Percentiles rank a stretch among this genome's conserved stretches.
Evolutionary conservation across 2,329 filamentous ascomycete genomes (phyloP).

Genomic region (Emydomyces testavorans): DNA sequence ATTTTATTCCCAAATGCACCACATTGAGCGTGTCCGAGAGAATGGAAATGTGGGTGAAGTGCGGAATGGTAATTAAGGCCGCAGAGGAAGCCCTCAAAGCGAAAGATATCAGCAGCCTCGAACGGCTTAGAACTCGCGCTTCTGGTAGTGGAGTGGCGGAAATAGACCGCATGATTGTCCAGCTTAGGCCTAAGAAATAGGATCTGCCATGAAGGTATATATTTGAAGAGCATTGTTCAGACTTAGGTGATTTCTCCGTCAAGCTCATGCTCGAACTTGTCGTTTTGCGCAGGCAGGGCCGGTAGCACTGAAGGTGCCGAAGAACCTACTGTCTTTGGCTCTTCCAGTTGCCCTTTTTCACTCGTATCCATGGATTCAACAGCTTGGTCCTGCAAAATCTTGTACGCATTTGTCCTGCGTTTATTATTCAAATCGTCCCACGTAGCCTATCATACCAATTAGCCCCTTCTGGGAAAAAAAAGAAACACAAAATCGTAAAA

Average conservation of each 20-base stretch:
- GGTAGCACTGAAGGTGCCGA: not conserved
- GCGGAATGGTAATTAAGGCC: slow-evolving; percentile 75
- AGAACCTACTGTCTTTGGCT: slow-evolving; percentile 16
- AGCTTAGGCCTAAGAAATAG: slow-evolving; percentile 39
- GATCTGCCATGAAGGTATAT: not conserved
- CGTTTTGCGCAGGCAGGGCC: slow-evolving; percentile 2
- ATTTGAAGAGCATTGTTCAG: not conserved
- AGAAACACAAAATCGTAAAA: not conserved
- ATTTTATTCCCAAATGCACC: slow-evolving; percentile 82
- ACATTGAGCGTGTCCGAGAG: slow-evolving; percentile 55
- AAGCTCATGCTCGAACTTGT: slow-evolving; percentile 25
- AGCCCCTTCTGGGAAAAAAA: not conserved
- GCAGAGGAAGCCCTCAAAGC: slow-evolving; percentile 80
- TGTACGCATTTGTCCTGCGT: slow-evolving; percentile 8
- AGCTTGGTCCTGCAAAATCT: slow-evolving; percentile 8
- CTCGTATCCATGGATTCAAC: slow-evolving; percentile 12
- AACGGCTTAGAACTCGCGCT: slow-evolving; percentile 61
- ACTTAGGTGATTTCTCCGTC: slow-evolving; percentile 37
- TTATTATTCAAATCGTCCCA: slow-evolving; percentile 18
- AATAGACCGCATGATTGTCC: slow-evolving; percentile 65
- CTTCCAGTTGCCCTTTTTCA: slow-evolving; percentile 7
- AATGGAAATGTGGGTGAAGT: slow-evolving; percentile 92
- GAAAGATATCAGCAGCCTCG: slow-evolving; percentile 66
- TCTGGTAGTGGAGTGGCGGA: slow-evolving; percentile 59
- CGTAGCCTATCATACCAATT: slow-evolving; percentile 14